Evolutionary conservation across 768 basidiomycete genomes (phyloP).

Genomic region (Hortiboletus flavorubellus): DNA sequence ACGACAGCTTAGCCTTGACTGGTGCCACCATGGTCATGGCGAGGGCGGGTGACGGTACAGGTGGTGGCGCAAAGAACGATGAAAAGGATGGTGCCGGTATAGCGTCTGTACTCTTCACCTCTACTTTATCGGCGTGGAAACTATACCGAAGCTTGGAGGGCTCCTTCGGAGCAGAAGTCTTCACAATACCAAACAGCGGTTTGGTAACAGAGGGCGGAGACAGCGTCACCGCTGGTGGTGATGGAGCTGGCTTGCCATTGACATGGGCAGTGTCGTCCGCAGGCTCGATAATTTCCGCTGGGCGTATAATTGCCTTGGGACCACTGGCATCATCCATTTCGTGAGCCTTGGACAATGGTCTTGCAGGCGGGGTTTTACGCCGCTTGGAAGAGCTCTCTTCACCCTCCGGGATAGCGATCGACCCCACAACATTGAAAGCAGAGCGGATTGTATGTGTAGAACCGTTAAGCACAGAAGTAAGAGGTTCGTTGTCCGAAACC

Average conservation of each 20-base stretch:
- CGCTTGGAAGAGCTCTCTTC: constrained; percentile 45
- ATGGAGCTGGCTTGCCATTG: constrained; percentile 14
- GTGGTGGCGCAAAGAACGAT: constrained; percentile 32
- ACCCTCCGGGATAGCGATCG: constrained; percentile 37
- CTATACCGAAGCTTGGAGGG: constrained; percentile 78
- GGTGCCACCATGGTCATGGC: constrained; percentile 1
- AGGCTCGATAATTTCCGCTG: constrained; percentile 42
- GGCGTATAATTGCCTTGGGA: constrained; percentile 20
- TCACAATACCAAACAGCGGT: constrained; percentile 28
- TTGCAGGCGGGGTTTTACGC: constrained; percentile 38
- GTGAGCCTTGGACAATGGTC: constrained; percentile 11
- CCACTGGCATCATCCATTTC: constrained; percentile 35
- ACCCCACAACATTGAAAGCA: constrained; percentile 25
- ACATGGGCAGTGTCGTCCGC: constrained; percentile 20
- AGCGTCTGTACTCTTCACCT: constrained; percentile 22
- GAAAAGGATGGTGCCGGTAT: constrained; percentile 3
- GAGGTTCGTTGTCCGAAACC: constrained; percentile 7
- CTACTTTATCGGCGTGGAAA: constrained; percentile 54
- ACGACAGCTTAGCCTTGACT: constrained; percentile 23
- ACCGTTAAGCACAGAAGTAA: constrained; percentile 16
- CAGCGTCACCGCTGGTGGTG: background rate
- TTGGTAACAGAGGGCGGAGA: constrained; percentile 26
- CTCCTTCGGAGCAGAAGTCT: constrained; percentile 63
- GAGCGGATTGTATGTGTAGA: constrained; percentile 1
- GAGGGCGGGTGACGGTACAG: background rate